Percentiles rank a stretch among this genome's conserved stretches.
phyloP scores from a whole-genome alignment of 2,329 filamentous ascomycete genomes.

The Penicillium sp. region DNA sequence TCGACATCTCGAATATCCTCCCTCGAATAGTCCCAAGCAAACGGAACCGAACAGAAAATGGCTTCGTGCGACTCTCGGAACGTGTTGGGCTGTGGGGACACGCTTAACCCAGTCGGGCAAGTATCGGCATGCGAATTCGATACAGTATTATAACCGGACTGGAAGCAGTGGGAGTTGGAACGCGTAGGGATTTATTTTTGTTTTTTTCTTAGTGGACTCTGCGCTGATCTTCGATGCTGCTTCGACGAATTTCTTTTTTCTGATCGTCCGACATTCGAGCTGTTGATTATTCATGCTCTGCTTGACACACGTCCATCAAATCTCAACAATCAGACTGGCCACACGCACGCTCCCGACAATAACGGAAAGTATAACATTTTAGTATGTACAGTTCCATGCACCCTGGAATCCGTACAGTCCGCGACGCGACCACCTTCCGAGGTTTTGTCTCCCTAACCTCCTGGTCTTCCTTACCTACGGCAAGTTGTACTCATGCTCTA shows the following conservation, averaged over 20 bases:
- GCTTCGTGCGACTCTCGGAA: constrained; percentile 13
- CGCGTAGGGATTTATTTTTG: neutral
- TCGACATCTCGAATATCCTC: neutral
- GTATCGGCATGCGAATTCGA: constrained; percentile 10
- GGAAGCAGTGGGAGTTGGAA: no score
- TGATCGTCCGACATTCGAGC: no score
- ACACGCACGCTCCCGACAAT: neutral
- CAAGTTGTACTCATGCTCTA: neutral
- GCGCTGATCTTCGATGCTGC: neutral
- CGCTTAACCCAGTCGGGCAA: constrained; percentile 14
- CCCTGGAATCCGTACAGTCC: neutral
- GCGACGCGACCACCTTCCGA: neutral
- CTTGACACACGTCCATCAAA: neutral
- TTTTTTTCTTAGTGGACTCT: neutral
- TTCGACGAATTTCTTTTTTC: neutral
- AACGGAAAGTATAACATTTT: neutral
- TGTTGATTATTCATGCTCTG: no score
- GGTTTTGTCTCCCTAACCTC: neutral
- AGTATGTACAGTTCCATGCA: neutral
- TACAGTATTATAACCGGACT: neutral
- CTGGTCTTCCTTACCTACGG: neutral
- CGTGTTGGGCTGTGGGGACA: constrained; percentile 17
- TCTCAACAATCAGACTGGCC: neutral
- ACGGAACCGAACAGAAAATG: constrained; percentile 2
- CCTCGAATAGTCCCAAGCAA: neutral